Percentiles rank a stretch among this genome's conserved stretches.
These are phyloP conservation scores for Rhododendron simsii DNA, from an alignment of 148 eudicot genomes.

Conservation along the genomic window DNA sequence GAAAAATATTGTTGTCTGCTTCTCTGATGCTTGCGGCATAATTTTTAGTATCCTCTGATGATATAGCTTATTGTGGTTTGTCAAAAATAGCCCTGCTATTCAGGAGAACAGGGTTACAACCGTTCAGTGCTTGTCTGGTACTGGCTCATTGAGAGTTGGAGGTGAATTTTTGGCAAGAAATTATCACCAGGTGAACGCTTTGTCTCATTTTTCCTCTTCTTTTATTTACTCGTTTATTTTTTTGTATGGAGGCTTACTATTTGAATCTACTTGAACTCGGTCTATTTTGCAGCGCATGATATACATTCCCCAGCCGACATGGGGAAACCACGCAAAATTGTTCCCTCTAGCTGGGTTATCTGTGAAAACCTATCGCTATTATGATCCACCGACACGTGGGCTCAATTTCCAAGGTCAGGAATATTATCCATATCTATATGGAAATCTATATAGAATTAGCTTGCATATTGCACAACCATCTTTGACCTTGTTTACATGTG, in stretches of 20 bases:
- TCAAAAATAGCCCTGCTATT: slow-evolving; percentile 67
- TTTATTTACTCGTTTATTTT: background rate
- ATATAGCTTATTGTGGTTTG: slow-evolving; percentile 8
- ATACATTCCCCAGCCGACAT: slow-evolving; percentile 87
- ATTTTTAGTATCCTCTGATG: background rate
- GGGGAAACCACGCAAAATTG: slow-evolving; percentile 95
- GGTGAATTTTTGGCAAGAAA: slow-evolving; percentile 86
- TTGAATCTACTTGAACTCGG: background rate
- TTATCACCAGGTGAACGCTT: slow-evolving; percentile 60
- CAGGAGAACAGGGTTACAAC: slow-evolving; percentile 83
- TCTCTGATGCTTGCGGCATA: background rate
- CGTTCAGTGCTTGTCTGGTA: slow-evolving; percentile 92
- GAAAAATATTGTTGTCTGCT: background rate
- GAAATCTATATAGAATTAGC: background rate
- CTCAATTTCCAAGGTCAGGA: slow-evolving; percentile 64
- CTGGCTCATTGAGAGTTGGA: slow-evolving; percentile 92
- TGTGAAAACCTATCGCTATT: slow-evolving; percentile 78
- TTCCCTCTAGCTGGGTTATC: slow-evolving; percentile 78
- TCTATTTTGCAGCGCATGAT: slow-evolving; percentile 57
- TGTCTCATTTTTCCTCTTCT: background rate
- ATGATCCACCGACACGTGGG: slow-evolving; percentile 92
- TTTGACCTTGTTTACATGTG: background rate
- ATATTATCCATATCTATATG: background rate
- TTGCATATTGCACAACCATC: background rate
- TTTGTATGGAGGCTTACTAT: background rate